These are phyloP conservation scores for Penicillium paxilli DNA, from an alignment of 495 filamentous ascomycete genomes.

Conservation along the genomic window DNA sequence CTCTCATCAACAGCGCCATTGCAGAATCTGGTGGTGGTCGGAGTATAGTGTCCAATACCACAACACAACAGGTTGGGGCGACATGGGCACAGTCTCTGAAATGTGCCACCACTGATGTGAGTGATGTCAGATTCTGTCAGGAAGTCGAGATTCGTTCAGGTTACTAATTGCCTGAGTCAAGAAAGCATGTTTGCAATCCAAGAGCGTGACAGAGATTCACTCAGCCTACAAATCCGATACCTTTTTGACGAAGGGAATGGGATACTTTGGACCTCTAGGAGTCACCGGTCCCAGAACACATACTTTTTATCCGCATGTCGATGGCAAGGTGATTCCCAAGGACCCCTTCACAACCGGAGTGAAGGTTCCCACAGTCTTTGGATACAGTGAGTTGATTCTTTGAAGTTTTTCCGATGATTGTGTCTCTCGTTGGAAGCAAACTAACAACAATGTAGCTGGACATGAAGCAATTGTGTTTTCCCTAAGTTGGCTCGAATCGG, in stretches of 20 bases:
- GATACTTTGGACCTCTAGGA: not conserved
- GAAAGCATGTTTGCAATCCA: not conserved
- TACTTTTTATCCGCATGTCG: constrained; percentile 17
- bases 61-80: not conserved
- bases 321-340: constrained; percentile 33
- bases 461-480: not conserved
- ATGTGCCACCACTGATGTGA: not conserved
- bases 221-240: not conserved
- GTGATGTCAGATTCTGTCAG: not conserved
- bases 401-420: not conserved
- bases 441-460: not conserved
- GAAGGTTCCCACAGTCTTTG: constrained; percentile 37
- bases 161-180: not conserved
- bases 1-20: constrained; percentile 32
- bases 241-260: not conserved
- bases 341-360: constrained; percentile 30
- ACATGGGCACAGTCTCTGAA: not conserved
- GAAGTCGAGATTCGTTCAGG: too few relatives aligned
- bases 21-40: constrained; percentile 26
- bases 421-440: not conserved
- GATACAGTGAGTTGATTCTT: constrained; percentile 10
- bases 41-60: not conserved
- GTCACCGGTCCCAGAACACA: not conserved
- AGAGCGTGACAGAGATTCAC: not conserved
- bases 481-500: too few relatives aligned